Base-by-base conservation (phyloP, 2,329 filamentous ascomycete genomes). In the Botrytis medusae region DNA sequence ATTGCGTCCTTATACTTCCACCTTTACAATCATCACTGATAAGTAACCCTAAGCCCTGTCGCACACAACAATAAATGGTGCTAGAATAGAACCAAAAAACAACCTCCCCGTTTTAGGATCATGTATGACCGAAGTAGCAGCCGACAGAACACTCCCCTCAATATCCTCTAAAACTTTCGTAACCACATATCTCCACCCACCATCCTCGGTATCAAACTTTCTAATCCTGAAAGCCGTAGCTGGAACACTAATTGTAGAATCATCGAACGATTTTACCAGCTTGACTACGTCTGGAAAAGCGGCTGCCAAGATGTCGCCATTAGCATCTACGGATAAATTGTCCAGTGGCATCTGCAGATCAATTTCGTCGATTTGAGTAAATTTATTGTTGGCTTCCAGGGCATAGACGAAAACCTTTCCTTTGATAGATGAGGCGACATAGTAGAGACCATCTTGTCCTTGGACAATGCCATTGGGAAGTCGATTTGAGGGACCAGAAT, bases 221-320 rank as follows among this genome's bases (percentile, higher is more conserved):
- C 42, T 10, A 25, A 72, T 48, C 16, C 44, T 46, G 18, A 69
- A 69, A 25, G 44, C 63, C 7, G 48, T 32, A 32, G 42, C 16
- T 14, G 71, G 63, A 20, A 18, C 6, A 7, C 18, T 18, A 25
- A 48, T 73, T 22, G 18, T 61, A 20, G 80, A 78, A 42, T 79
- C 75, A 42, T 77, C 76, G 8, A 76, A 75, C 10, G 73, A 71
- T n/a, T 76, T 67, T 6, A 77, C 14, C 16, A 79, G 73, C 29
- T 75, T 74, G 10, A 79, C 48, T 1, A 74, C 18, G 48, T 81
- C 77, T 0, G 82, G 81, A 54, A 83, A 77, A 1, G 75, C 79
- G 9, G 81, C 81, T 1, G 77, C 81, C 64, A 79, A 79, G 59
- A 83, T 78, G 57, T 82, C 79, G 1, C 82, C 81, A 40, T 82